Percentiles rank a stretch among this genome's conserved stretches.
Conservation (phyloP, 371 early-diverging fungal genomes). For the Blakeslea trispora region DNA sequence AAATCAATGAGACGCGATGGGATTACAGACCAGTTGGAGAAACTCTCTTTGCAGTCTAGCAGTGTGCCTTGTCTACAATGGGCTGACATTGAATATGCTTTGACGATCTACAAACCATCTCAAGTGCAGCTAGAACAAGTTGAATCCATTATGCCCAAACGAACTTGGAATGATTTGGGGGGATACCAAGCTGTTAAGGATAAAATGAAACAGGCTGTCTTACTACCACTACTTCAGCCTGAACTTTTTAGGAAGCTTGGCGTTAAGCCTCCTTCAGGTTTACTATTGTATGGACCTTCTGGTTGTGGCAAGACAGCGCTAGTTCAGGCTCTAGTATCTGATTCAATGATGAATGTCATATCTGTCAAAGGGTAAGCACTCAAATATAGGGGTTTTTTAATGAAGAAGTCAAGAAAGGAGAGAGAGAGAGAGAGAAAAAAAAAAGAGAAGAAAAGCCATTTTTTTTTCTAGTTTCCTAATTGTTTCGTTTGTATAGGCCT, state of each 20-base stretch:
- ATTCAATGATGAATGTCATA: constrained; percentile 75
- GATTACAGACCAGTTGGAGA: constrained; percentile 16
- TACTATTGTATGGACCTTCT: constrained; percentile 86
- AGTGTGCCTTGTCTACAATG: constrained; percentile 18
- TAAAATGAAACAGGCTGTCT: constrained; percentile 71
- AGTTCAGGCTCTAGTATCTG: constrained; percentile 72
- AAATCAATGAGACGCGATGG: constrained; percentile 35
- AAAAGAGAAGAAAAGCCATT: too few relatives aligned
- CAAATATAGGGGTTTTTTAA: not conserved
- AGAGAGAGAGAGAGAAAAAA: too few relatives aligned
- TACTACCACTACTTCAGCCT: constrained; percentile 68
- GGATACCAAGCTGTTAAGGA: constrained; percentile 68
- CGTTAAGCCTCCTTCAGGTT: constrained; percentile 74
- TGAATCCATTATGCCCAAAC: constrained; percentile 43
- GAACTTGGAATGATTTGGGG: constrained; percentile 41
- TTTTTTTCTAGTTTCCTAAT: too few relatives aligned
- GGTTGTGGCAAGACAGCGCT: constrained; percentile 88
- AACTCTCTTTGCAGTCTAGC: constrained; percentile 7
- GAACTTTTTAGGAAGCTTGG: constrained; percentile 68
- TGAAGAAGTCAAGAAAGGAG: too few relatives aligned
- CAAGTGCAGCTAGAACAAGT: constrained; percentile 53
- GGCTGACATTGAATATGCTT: constrained; percentile 51
- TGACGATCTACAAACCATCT: constrained; percentile 46
- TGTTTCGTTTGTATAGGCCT: constrained; percentile 42
- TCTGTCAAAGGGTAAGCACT: constrained; percentile 68